These are phyloP conservation scores for Lactifluus hygrophoroides DNA, from an alignment of 768 basidiomycete genomes.

Conservation along the genomic window DNA sequence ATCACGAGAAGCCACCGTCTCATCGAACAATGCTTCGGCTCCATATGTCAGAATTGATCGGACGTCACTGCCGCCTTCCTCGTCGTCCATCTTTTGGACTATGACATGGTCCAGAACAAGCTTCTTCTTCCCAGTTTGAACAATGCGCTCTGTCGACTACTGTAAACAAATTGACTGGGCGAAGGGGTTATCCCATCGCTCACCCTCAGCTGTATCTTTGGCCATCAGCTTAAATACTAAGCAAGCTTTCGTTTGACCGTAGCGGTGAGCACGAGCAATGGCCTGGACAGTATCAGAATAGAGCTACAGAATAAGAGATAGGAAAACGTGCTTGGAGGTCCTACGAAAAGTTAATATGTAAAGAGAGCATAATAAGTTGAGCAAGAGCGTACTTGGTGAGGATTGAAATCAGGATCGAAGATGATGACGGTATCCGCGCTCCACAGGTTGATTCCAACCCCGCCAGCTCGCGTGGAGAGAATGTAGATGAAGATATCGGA, in stretches of 20 bases:
- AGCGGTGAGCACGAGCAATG: conserved; percentile 90
- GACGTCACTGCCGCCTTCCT: conserved; percentile 66
- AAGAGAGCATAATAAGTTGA: neutral
- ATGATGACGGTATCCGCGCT: conserved; percentile 86
- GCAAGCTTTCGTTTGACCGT: conserved; percentile 90
- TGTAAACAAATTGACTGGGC: neutral
- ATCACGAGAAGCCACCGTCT: conserved; percentile 48
- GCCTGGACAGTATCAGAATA: conserved; percentile 42
- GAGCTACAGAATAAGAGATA: neutral
- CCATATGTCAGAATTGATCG: conserved; percentile 85
- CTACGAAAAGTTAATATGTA: conserved; percentile 29
- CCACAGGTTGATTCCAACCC: conserved; percentile 41
- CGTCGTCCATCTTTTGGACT: conserved; percentile 91
- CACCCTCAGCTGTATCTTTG: conserved; percentile 87
- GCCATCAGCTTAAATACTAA: conserved; percentile 95
- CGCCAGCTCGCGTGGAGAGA: conserved; percentile 72
- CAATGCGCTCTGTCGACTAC: conserved; percentile 62
- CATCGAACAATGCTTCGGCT: conserved; percentile 76
- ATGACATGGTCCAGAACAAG: conserved; percentile 90
- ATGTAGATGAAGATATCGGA: conserved; percentile 91
- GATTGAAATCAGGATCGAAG: conserved; percentile 96
- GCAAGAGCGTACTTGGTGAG: conserved; percentile 64
- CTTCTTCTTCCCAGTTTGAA: conserved; percentile 93
- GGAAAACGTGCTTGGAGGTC: conserved; percentile 71
- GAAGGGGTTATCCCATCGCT: neutral